phyloP scores from a whole-genome alignment of 2,329 filamentous ascomycete genomes.

The Colletotrichum caudatum region DNA sequence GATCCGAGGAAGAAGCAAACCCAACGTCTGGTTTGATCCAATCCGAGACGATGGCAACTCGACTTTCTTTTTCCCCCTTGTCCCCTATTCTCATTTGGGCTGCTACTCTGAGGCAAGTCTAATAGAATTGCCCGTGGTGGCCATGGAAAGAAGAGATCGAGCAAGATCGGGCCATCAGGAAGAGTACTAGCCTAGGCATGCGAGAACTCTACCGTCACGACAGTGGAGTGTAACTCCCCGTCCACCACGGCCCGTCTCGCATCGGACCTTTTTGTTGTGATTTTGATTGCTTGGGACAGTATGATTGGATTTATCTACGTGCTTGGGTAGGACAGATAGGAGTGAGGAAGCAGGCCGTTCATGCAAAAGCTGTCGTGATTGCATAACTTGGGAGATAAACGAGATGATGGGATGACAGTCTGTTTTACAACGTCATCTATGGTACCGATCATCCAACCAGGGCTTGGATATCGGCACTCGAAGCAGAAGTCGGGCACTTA shows the following conservation, averaged over 20 bases:
- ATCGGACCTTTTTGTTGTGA: not conserved
- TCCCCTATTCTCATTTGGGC: not conserved
- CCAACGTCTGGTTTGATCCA: slow-evolving; percentile 18
- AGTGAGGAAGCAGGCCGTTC: not conserved
- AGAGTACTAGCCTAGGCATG: not conserved
- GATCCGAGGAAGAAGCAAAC: not conserved
- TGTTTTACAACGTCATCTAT: not conserved
- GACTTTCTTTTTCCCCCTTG: not conserved
- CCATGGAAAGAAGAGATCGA: not conserved
- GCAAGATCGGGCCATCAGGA: not conserved
- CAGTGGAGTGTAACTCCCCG: not conserved
- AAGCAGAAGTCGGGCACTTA: not conserved
- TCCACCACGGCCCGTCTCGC: not conserved
- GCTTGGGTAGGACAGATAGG: not conserved
- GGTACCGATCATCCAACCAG: not conserved
- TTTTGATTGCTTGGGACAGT: not conserved
- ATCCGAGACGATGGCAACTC: slow-evolving; percentile 26
- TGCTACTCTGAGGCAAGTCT: not conserved
- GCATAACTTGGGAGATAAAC: not conserved
- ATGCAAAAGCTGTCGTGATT: not conserved
- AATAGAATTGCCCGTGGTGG: not conserved
- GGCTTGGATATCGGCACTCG: not conserved
- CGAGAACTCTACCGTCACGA: not conserved
- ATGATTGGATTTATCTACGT: not conserved
- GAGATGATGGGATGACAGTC: not conserved